Evolutionary conservation across 2,329 filamentous ascomycete species (phyloP), one percentile per base, ranked within the genome.

Genomic region (Microdochium trichocladiopsis): DNA sequence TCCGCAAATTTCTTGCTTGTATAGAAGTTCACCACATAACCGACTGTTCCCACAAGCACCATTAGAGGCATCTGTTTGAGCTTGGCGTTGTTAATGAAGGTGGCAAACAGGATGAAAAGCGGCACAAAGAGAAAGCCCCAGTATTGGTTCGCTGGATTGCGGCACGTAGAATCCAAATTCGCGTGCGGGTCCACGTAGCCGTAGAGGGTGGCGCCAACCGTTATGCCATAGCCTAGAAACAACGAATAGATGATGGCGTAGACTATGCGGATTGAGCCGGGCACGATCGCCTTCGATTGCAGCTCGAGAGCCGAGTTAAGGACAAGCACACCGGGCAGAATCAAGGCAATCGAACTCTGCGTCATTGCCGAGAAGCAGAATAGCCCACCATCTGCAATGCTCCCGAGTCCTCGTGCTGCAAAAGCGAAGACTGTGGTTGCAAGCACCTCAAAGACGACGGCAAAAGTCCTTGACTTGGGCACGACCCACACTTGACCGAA

Each of bases 61-160:
- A 93, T 93, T 50, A 88, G 77, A 0, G 88, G 88, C 28, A 84
- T 80, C 63, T 93, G 88, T 60, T 82, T 86, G 80, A 81, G 89
- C 68, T 90, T 90, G 54, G 87, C 87, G 58, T 93, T 88, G 67
- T 92, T 92, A 66, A 93, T 86, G 61, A 92, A 76, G 55, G 87
- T 86, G 2, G 89, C 73, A 57, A 84, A 88, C 24, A 87, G 64
- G 2, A 86, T 82, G 69, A 89, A 91, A 11, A 78, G 69, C 0
- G 84, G 73, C 1, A 90, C 87, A 60, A 88, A 88, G 25, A 87
- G 69, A 61, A 86, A 85, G 54, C 76, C 77, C 58, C 74, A 80
- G 47, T 73, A 70, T 11, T 72, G 68, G 2, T 67, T 67, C 49
- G 81, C 73, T 0, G 72, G 66, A 18, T 77, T 67, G 0, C 66